phyloP scores from a whole-genome alignment of 1,139 yeast genomes.

The Candida smagusa region DNA sequence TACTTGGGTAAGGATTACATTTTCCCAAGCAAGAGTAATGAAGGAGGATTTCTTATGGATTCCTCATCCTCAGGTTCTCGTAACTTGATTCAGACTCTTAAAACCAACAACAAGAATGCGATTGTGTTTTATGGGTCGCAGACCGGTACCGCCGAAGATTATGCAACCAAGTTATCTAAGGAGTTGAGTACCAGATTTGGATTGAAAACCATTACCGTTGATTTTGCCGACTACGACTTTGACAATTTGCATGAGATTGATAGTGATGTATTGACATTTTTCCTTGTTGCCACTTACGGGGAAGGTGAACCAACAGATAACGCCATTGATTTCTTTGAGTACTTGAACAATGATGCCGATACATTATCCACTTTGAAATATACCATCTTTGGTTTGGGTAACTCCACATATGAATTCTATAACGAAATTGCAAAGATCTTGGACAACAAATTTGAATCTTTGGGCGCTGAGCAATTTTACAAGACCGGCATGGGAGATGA shows the following conservation, averaged over 20 bases:
- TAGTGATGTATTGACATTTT: conserved; percentile 55
- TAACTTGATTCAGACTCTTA: conserved; percentile 63
- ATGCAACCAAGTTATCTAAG: conserved; percentile 84
- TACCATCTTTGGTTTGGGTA: conserved; percentile 87
- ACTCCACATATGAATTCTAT: conserved; percentile 87
- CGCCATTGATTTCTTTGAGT: conserved; percentile 70
- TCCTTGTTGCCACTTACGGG: conserved; percentile 91
- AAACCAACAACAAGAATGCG: conserved; percentile 66
- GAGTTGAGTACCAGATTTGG: conserved; percentile 84
- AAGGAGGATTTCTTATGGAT: conserved; percentile 38
- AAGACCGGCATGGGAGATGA: conserved; percentile 89
- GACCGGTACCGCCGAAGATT: conserved; percentile 99
- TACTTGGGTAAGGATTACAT: conserved; percentile 65
- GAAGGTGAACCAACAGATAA: conserved; percentile 98
- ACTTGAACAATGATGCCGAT: conserved; percentile 56
- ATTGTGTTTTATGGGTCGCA: conserved; percentile 92
- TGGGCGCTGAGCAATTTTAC: conserved; percentile 74
- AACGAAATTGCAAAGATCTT: conserved; percentile 77
- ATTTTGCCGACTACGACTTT: conserved; percentile 82
- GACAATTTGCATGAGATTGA: conserved; percentile 63
- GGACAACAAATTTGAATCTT: conserved; percentile 43
- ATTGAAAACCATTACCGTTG: conserved; percentile 80
- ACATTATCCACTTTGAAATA: conserved; percentile 62
- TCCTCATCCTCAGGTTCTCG: conserved; percentile 42
- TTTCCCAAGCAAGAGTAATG: conserved; percentile 39